Evolutionary conservation across 2,329 filamentous ascomycete genomes (phyloP).

Genomic region (Pseudogymnoascus sp.): DNA sequence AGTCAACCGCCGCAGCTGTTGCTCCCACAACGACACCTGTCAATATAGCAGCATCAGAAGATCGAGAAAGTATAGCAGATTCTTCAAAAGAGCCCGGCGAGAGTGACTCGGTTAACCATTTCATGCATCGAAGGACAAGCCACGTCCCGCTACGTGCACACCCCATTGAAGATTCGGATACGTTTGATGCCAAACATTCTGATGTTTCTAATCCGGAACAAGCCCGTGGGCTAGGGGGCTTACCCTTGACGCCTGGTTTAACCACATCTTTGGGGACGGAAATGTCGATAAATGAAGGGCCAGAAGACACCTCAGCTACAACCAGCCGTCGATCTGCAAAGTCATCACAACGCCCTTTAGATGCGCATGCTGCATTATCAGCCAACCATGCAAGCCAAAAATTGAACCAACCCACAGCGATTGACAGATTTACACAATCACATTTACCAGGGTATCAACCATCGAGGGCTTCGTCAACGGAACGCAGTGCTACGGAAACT

Average conservation of each 20-base stretch:
- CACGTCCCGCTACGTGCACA: neutral
- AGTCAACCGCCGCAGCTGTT: conserved; percentile 26
- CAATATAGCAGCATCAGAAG: conserved; percentile 43
- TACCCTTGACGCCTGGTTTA: neutral
- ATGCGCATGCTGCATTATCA: conserved; percentile 28
- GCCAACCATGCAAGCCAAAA: conserved; percentile 17
- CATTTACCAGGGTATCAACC: conserved; percentile 39
- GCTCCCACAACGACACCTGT: conserved; percentile 42
- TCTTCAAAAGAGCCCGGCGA: neutral
- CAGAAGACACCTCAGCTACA: neutral
- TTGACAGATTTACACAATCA: conserved; percentile 36
- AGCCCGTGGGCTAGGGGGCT: conserved; percentile 15
- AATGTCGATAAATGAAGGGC: conserved; percentile 11
- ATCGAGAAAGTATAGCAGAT: conserved; percentile 34
- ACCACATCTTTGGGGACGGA: conserved; percentile 13
- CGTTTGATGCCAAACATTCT: neutral
- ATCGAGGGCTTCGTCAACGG: conserved; percentile 54
- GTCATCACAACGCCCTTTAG: conserved; percentile 25
- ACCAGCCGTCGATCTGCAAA: conserved; percentile 19
- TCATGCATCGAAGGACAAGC: neutral
- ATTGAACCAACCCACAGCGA: conserved; percentile 30
- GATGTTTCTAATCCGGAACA: neutral
- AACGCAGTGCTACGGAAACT: conserved; percentile 49
- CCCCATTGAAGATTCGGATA: neutral
- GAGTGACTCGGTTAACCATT: neutral